Percentiles rank a stretch among this genome's conserved stretches.
Conservation (phyloP, 129 eudicot genomes). For the Pittosporum tobira region DNA sequence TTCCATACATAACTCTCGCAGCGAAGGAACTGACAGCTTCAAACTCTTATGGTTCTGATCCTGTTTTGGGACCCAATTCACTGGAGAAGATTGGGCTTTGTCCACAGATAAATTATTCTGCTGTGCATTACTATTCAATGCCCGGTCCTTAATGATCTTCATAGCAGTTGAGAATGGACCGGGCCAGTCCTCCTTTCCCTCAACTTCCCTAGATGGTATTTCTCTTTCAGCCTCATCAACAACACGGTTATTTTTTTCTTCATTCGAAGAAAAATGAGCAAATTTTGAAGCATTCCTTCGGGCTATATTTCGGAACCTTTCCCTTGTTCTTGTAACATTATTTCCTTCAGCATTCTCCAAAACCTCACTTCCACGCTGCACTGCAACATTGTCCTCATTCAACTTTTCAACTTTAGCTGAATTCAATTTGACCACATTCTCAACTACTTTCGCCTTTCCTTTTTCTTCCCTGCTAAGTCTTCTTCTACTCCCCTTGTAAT, state of each 20-base stretch:
- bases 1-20: slow-evolving; percentile 50
- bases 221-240: slow-evolving; percentile 32
- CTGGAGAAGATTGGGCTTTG: slow-evolving; percentile 18
- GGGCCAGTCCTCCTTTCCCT: slow-evolving; percentile 73
- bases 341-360: slow-evolving; percentile 9
- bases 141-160: slow-evolving; percentile 78
- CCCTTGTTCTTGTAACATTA: slow-evolving; percentile 20
- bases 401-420: neutral
- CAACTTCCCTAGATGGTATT: slow-evolving; percentile 18
- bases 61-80: slow-evolving; percentile 56
- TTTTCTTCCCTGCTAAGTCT: slow-evolving; percentile 30
- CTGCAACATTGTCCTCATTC: slow-evolving; percentile 9
- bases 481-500: slow-evolving; percentile 7
- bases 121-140: slow-evolving; percentile 19
- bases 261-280: slow-evolving; percentile 58
- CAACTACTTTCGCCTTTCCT: slow-evolving; percentile 39
- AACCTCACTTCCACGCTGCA: slow-evolving; percentile 11
- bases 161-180: slow-evolving; percentile 95
- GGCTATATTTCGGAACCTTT: slow-evolving; percentile 42
- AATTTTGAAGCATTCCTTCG: slow-evolving; percentile 49
- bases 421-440: slow-evolving; percentile 3
- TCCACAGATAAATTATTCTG: slow-evolving; percentile 13
- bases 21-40: slow-evolving; percentile 36
- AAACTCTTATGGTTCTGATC: slow-evolving; percentile 12
- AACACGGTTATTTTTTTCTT: slow-evolving; percentile 24